Evolutionary conservation across 768 basidiomycete species (phyloP), one percentile per base, ranked within the genome.

Genomic region (Boletus bicolor): DNA sequence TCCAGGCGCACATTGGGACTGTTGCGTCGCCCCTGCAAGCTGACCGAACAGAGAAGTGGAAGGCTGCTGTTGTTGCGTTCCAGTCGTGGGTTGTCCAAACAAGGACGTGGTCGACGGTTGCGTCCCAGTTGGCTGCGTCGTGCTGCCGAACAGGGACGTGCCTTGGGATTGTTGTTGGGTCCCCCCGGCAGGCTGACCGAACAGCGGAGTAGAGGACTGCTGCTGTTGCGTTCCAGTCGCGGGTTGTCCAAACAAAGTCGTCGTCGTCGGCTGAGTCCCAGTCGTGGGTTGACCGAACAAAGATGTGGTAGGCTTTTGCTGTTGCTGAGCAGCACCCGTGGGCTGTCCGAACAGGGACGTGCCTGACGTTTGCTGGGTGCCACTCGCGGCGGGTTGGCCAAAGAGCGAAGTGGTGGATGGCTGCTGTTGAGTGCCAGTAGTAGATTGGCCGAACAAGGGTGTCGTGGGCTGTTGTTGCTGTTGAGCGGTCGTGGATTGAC

Each of bases 261-360:
- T 48, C 10, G 57, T 60, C 10, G 57, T 60, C n/a, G 52, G 66
- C 28, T 63, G 61, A 3, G 55, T 21, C 32, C 60, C 57, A n/a
- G 57, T 48, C n/a, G 57, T 45, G 15, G 64, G 55, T 24, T 65
- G 64, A 5, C 67, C 68, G 30, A 78, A 77, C 19, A 75, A 32
- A 3, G 70, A 50, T 4, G 73, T 56, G 17, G 54, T 19, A 21
- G 65, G 51, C 38, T 60, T 72, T 36, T 64, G 64, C 43, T 66
- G 72, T 47, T 67, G 71, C 34, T 64, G 64, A 51, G 56, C 19
- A 10, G 44, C 30, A 49, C 63, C 51, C 51, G 59, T 60, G 17
- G 68, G 59, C 51, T 77, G 73, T 9, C 79, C 76, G 60, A 82
- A 79, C 19, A 78, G 47, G 1, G 74, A 67, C 2, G 64, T 57